These are phyloP conservation scores for Inosperma sp. DNA, from an alignment of 768 basidiomycete species.

Conservation along the genomic window DNA sequence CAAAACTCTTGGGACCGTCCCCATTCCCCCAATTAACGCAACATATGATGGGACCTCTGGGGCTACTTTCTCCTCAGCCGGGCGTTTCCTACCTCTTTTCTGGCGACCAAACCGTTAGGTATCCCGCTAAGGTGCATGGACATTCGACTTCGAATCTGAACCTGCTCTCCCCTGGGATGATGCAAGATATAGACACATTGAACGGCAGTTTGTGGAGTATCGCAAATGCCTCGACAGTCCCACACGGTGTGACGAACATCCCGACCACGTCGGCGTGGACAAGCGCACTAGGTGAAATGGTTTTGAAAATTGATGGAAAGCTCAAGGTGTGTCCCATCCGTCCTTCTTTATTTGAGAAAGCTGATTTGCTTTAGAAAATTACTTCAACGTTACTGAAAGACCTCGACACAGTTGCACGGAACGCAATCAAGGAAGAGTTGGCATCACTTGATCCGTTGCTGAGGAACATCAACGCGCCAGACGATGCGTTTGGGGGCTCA, in stretches of 20 bases:
- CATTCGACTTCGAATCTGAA: conserved; percentile 36
- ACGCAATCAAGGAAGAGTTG: conserved; percentile 77
- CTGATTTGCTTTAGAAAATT: conserved; percentile 61
- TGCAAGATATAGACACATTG: conserved; percentile 23
- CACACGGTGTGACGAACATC: conserved; percentile 21
- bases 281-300: conserved; percentile 59
- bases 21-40: conserved; percentile 62
- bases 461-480: conserved; percentile 46
- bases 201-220: conserved; percentile 70
- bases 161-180: conserved; percentile 11
- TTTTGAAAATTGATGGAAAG: conserved; percentile 77
- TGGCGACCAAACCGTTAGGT: conserved; percentile 29
- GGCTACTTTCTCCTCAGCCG: conserved; percentile 70
- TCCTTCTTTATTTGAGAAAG: neutral
- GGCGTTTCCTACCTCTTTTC: conserved; percentile 79
- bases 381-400: conserved; percentile 76
- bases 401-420: conserved; percentile 75
- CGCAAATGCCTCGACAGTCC: conserved; percentile 43
- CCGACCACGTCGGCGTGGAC: conserved; percentile 59
- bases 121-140: conserved; percentile 27
- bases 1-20: conserved; percentile 76
- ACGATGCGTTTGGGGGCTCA: conserved; percentile 26
- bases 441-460: conserved; percentile 76
- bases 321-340: conserved; percentile 58
- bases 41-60: conserved; percentile 75